These are phyloP conservation scores for Jackrogersella minutella DNA, from an alignment of 495 filamentous ascomycete genomes.

Conservation along the genomic window DNA sequence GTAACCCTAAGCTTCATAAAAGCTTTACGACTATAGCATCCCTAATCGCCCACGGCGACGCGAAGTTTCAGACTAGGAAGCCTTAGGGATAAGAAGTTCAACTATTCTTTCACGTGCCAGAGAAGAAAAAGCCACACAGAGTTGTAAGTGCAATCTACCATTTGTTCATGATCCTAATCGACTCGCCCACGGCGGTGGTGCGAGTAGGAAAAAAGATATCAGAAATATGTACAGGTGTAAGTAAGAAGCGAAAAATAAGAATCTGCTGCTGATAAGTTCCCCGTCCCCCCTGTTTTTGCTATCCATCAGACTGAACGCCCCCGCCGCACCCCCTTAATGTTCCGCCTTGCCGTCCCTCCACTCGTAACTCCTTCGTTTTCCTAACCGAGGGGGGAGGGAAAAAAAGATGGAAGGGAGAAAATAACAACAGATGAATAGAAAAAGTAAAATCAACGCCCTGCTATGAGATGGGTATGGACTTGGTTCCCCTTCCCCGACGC, in stretches of 20 bases:
- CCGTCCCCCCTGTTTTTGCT: not conserved
- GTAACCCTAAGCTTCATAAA: no score
- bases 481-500: slow-evolving; percentile 5
- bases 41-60: no score
- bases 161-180: not conserved
- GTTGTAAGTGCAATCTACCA: not conserved
- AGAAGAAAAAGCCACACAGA: no score
- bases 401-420: not conserved
- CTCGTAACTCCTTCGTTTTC: not conserved
- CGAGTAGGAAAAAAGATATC: not conserved
- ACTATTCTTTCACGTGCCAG: no score
- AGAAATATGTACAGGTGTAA: slow-evolving; percentile 36
- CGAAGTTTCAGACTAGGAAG: no score
- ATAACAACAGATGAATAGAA: slow-evolving; percentile 2
- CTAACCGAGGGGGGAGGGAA: no score
- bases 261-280: not conserved
- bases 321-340: not conserved
- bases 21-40: no score
- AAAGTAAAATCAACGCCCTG: slow-evolving; percentile 1
- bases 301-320: slow-evolving; percentile 6
- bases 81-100: no score
- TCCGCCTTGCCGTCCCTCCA: not conserved
- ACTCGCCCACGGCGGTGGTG: no score
- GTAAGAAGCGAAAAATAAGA: slow-evolving; percentile 18
- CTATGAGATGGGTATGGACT: slow-evolving; percentile 10